These are phyloP conservation scores for Tetrahymena thermophila DNA, from an alignment of 73 alveolate species.

Conservation along the genomic window DNA sequence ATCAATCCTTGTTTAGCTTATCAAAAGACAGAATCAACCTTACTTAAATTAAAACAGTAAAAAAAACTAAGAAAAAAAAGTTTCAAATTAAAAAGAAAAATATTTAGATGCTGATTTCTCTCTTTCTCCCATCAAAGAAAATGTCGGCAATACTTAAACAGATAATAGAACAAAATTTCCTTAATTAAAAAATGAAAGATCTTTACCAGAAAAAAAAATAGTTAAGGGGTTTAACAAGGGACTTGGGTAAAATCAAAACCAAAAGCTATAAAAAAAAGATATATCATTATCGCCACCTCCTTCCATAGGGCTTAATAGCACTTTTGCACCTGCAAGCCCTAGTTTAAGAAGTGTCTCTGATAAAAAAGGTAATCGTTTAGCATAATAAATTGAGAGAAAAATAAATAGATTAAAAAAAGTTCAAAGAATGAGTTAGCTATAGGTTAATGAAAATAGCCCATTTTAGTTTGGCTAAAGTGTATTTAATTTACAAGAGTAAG, in stretches of 20 bases:
- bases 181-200: background rate
- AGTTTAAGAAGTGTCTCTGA: background rate
- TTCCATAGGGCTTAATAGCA: background rate
- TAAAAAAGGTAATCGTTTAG: background rate
- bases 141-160: background rate
- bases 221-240: background rate
- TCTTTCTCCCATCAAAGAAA: background rate
- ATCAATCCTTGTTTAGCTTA: background rate
- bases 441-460: background rate
- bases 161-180: background rate
- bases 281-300: background rate
- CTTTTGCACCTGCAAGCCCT: background rate
- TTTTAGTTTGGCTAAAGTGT: background rate
- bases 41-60: background rate
- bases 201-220: background rate
- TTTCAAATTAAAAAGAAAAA: background rate
- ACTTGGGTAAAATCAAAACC: background rate
- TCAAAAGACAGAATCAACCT: background rate
- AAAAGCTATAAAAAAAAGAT: background rate
- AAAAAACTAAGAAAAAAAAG: background rate
- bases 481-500: background rate
- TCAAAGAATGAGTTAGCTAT: background rate
- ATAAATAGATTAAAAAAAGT: background rate
- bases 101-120: background rate
- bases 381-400: background rate